phyloP scores from a whole-genome alignment of 306 rosid genomes.

The Pyrus betulifolia region DNA sequence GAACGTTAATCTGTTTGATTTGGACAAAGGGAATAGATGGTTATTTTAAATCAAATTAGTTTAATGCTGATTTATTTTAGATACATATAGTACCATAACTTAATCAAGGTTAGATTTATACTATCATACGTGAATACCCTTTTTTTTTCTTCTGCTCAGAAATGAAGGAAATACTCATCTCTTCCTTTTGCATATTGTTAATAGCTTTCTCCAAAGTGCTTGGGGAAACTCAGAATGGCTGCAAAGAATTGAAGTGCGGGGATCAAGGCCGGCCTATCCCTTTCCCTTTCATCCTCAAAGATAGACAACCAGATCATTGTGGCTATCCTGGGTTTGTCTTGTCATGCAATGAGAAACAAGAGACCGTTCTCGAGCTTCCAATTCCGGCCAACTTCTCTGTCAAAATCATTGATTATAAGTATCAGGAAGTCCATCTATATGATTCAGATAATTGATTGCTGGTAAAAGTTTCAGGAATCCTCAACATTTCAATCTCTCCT shows the following conservation, averaged over 20 bases:
- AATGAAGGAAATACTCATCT: not conserved
- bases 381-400: slow-evolving; percentile 15
- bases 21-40: too few relatives aligned
- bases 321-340: slow-evolving; percentile 26
- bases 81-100: too few relatives aligned
- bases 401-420: slow-evolving; percentile 15
- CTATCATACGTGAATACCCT: too few relatives aligned
- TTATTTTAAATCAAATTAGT: too few relatives aligned
- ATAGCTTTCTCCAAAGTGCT: not conserved
- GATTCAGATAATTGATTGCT: slow-evolving; percentile 13
- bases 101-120: too few relatives aligned
- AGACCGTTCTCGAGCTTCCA: slow-evolving; percentile 21
- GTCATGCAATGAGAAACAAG: slow-evolving; percentile 11
- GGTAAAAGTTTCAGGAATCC: not conserved
- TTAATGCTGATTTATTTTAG: too few relatives aligned
- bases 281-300: slow-evolving; percentile 32
- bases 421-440: not conserved
- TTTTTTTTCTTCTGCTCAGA: not conserved
- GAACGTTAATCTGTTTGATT: too few relatives aligned
- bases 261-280: not conserved
- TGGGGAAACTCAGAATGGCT: not conserved
- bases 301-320: slow-evolving; percentile 1
- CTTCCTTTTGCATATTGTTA: not conserved
- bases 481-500: slow-evolving; percentile 1
- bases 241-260: slow-evolving; percentile 9